phyloP scores from a whole-genome alignment of 2,329 filamentous ascomycete species.

The Pseudonectria foliicola region DNA sequence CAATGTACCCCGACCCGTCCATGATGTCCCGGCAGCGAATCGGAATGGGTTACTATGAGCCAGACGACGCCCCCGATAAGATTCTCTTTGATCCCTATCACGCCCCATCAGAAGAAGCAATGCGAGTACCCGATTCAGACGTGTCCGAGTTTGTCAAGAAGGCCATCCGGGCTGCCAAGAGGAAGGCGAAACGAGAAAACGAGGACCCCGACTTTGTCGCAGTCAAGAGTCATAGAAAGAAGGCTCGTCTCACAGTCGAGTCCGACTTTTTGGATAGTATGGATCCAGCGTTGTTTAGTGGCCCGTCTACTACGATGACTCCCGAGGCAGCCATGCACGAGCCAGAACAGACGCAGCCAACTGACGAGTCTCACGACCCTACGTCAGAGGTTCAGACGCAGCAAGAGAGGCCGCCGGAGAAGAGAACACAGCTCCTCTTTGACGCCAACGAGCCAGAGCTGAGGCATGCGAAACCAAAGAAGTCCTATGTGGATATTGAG shows the following conservation, averaged over 20 bases:
- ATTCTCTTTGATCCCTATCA: constrained; percentile 56
- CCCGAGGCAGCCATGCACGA: constrained; percentile 16
- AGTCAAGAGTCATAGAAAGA: constrained; percentile 38
- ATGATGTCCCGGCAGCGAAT: constrained; percentile 41
- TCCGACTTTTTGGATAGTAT: constrained; percentile 34
- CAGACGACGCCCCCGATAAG: constrained; percentile 48
- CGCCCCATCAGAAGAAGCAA: constrained; percentile 38
- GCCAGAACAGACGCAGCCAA: constrained; percentile 7
- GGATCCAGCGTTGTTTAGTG: constrained; percentile 47
- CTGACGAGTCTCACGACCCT: constrained; percentile 11
- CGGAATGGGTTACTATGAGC: constrained; percentile 55
- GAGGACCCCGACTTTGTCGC: constrained; percentile 48
- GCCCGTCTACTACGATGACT: constrained; percentile 2
- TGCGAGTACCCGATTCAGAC: constrained; percentile 37
- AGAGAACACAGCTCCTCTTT: constrained; percentile 19
- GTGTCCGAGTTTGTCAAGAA: constrained; percentile 50
- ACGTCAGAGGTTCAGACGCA: constrained; percentile 1
- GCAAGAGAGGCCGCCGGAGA: constrained; percentile 13
- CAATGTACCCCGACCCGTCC: constrained; percentile 44
- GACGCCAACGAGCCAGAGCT: constrained; percentile 42
- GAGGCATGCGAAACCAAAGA: constrained; percentile 44
- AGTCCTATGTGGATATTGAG: constrained; percentile 44
- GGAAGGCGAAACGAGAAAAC: constrained; percentile 44
- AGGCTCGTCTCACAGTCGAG: constrained; percentile 21
- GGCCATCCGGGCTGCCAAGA: constrained; percentile 45